phyloP scores from a whole-genome alignment of 225 moss, liverwort and hornwort genomes.

The Physcomitrellopsis africana region DNA sequence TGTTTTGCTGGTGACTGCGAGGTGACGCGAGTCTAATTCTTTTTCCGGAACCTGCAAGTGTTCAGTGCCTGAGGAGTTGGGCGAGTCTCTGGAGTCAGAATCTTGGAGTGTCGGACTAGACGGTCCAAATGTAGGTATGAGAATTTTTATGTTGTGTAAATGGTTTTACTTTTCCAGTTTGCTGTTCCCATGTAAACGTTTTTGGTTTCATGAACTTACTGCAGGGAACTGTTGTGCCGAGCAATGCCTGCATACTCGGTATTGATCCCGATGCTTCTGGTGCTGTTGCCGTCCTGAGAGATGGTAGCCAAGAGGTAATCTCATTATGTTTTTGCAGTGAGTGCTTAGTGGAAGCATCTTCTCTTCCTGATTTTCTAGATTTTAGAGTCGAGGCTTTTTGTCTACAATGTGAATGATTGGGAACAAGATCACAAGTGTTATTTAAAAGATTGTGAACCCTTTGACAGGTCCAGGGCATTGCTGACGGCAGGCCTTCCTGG shows the following conservation, averaged over 20 bases:
- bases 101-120: conserved; percentile 50
- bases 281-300: conserved; percentile 83
- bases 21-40: neutral
- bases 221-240: conserved; percentile 43
- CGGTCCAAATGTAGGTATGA: conserved; percentile 60
- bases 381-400: neutral
- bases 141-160: conserved; percentile 18
- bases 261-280: conserved; percentile 96
- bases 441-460: conserved; percentile 10
- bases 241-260: conserved; percentile 67
- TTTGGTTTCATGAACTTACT: conserved; percentile 1
- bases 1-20: neutral
- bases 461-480: neutral
- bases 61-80: conserved; percentile 42
- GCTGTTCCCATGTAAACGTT: neutral
- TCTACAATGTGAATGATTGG: neutral
- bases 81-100: conserved; percentile 45
- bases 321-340: conserved; percentile 5
- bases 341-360: neutral
- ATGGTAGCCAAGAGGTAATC: conserved; percentile 66
- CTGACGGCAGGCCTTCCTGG: conserved; percentile 5
- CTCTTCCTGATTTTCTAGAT: neutral
- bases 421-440: neutral
- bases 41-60: conserved; percentile 2
- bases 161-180: neutral